A percentile compares a stretch with the other conserved stretches of the same genome.
Conservation (phyloP, 768 basidiomycete genomes). For the Boletellus sp. region DNA sequence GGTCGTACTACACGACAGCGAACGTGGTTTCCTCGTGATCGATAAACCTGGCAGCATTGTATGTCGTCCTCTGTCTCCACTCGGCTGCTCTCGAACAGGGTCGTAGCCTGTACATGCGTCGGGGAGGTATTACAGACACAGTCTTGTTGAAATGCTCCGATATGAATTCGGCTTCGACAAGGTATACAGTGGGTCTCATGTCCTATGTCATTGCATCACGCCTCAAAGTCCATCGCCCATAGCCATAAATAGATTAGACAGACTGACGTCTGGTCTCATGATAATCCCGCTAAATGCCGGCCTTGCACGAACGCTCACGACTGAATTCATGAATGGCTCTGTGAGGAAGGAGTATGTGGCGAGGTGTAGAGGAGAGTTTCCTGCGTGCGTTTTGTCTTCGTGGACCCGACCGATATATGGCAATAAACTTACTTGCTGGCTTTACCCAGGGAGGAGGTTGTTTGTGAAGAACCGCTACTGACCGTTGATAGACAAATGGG, state of each 20-base stretch:
- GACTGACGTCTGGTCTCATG: constrained; percentile 94
- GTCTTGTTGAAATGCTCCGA: constrained; percentile 81
- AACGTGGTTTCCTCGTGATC: constrained; percentile 84
- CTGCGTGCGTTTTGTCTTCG: constrained; percentile 57
- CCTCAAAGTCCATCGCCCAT: background rate
- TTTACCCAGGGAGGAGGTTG: constrained; percentile 62
- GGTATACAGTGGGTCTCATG: constrained; percentile 66
- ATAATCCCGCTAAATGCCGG: constrained; percentile 75
- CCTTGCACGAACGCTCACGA: constrained; percentile 65
- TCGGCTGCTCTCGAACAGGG: background rate
- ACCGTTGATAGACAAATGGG: constrained; percentile 97
- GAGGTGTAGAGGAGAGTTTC: constrained; percentile 80
- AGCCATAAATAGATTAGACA: constrained; percentile 94
- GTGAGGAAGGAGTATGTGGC: constrained; percentile 94
- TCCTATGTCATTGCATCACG: background rate
- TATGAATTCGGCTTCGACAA: constrained; percentile 79
- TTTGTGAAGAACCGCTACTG: constrained; percentile 81
- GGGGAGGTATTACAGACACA: constrained; percentile 87
- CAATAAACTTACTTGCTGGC: background rate
- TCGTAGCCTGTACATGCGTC: constrained; percentile 85
- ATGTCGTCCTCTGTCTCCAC: constrained; percentile 36
- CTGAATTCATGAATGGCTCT: constrained; percentile 77
- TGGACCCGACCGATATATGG: background rate
- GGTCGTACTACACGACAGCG: constrained; percentile 71
- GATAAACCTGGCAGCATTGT: constrained; percentile 98